Evolutionary conservation across 768 basidiomycete species (phyloP).

Genomic region (Lactarius tabidus): DNA sequence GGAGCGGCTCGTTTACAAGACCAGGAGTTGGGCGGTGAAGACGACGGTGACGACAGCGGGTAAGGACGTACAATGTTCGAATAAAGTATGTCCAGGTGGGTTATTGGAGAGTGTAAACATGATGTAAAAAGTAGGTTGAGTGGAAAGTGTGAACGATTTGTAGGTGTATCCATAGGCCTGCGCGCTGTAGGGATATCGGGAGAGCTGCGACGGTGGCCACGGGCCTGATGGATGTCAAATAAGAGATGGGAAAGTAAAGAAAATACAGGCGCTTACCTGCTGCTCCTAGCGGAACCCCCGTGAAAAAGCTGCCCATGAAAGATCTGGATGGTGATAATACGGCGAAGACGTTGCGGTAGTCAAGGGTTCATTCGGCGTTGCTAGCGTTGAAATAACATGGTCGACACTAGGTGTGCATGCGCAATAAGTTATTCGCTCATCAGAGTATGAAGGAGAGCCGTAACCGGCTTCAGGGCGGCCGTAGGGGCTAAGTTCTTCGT

Average conservation of each 20-base stretch:
- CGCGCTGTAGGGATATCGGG: constrained; percentile 4
- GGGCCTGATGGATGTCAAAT: constrained; percentile 11
- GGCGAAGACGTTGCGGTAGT: constrained; percentile 9
- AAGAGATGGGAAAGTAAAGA: background rate
- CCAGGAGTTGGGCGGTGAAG: background rate
- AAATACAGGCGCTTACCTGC: constrained; percentile 4
- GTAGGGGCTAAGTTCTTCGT: too few species aligned
- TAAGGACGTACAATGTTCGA: constrained; percentile 14
- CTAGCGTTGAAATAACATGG: constrained; percentile 18
- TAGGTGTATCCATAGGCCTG: constrained; percentile 3
- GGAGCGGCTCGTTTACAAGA: constrained; percentile 14
- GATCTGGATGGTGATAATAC: constrained; percentile 19
- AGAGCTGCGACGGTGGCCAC: constrained; percentile 16
- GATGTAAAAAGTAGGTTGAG: constrained; percentile 14
- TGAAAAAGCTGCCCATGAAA: background rate
- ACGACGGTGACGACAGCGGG: background rate
- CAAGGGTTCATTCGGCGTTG: constrained; percentile 18
- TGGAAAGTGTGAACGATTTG: constrained; percentile 10
- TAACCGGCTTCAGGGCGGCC: too few species aligned
- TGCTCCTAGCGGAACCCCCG: constrained; percentile 2
- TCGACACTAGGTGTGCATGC: constrained; percentile 12
- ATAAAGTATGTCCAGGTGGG: constrained; percentile 20
- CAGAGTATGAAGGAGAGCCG: constrained; percentile 49
- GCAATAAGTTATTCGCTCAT: constrained; percentile 50
- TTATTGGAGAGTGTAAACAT: constrained; percentile 14